Conservation (phyloP, 1,139 yeast genomes). For the Scheffersomyces parashehatae region DNA sequence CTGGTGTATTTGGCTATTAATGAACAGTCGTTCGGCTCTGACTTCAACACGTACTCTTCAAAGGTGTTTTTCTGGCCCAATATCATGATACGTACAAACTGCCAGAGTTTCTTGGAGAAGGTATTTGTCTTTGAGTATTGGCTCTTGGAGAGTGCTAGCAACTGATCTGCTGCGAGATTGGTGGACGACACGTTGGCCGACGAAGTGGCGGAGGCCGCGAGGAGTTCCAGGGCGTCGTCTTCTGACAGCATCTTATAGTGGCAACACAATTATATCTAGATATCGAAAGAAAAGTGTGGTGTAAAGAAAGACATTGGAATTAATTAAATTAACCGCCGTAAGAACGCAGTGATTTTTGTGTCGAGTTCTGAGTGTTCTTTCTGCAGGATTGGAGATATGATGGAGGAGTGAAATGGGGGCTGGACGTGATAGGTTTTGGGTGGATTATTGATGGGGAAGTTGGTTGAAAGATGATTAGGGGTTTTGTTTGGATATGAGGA, state of each 20-base stretch:
- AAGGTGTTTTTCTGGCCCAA: constrained; percentile 28
- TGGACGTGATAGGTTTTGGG: too few species aligned
- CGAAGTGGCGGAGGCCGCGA: constrained; percentile 6
- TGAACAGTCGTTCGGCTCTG: constrained; percentile 59
- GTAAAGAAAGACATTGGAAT: too few species aligned
- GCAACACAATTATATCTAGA: too few species aligned
- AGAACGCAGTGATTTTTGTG: too few species aligned
- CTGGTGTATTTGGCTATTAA: constrained; percentile 49
- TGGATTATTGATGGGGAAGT: too few species aligned
- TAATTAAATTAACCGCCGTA: too few species aligned
- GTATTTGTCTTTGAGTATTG: constrained; percentile 21
- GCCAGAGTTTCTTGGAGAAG: constrained; percentile 21
- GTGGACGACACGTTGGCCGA: background rate
- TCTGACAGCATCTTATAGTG: background rate
- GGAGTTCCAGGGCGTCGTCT: constrained; percentile 8
- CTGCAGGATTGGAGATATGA: too few species aligned
- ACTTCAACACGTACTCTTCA: constrained; percentile 38
- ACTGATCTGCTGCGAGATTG: constrained; percentile 1
- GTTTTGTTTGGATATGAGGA: too few species aligned
- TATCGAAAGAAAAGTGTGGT: too few species aligned
- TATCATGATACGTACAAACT: constrained; percentile 27
- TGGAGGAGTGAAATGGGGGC: too few species aligned
- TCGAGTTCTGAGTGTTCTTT: too few species aligned
- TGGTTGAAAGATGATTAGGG: too few species aligned
- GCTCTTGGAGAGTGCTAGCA: constrained; percentile 1